phyloP scores from a whole-genome alignment of 1,284 basidiomycete genomes.

The Fomitopsis betulina region DNA sequence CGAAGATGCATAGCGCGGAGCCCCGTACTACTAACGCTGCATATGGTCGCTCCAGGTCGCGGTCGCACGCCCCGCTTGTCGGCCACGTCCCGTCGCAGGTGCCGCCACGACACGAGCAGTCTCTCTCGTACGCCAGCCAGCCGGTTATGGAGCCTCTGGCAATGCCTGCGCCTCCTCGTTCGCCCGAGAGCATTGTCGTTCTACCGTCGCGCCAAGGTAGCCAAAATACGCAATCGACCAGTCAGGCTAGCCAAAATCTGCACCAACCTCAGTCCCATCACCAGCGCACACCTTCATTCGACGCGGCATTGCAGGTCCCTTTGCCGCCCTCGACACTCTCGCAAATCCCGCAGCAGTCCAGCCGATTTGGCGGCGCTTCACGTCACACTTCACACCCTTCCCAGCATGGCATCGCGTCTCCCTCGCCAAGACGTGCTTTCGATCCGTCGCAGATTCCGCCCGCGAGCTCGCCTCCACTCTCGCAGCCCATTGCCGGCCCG shows the following conservation, averaged over 20 bases:
- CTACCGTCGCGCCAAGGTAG: conserved; percentile 27
- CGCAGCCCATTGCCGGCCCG: conserved; percentile 17
- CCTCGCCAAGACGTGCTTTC: conserved; percentile 18
- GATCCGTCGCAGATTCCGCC: conserved; percentile 18
- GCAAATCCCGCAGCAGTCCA: neutral
- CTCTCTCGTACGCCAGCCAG: conserved; percentile 24
- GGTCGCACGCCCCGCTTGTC: conserved; percentile 16
- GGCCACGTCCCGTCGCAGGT: conserved; percentile 10
- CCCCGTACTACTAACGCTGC: conserved; percentile 9
- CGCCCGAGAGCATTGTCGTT: conserved; percentile 28
- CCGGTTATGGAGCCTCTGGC: conserved; percentile 15
- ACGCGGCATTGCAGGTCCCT: conserved; percentile 6
- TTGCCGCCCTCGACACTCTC: neutral
- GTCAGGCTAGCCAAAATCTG: conserved; percentile 5
- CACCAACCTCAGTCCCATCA: neutral
- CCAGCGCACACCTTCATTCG: conserved; percentile 7
- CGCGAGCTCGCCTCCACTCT: conserved; percentile 17
- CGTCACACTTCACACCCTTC: conserved; percentile 4
- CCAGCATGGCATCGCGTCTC: conserved; percentile 11
- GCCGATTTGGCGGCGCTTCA: neutral
- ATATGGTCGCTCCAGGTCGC: conserved; percentile 18
- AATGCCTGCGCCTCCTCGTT: conserved; percentile 13
- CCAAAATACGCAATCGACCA: conserved; percentile 16
- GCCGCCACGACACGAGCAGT: conserved; percentile 18
- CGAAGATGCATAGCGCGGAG: neutral